Base-by-base conservation (phyloP, 1,284 basidiomycete species). In the Apiotrichum akiyoshidainum region DNA sequence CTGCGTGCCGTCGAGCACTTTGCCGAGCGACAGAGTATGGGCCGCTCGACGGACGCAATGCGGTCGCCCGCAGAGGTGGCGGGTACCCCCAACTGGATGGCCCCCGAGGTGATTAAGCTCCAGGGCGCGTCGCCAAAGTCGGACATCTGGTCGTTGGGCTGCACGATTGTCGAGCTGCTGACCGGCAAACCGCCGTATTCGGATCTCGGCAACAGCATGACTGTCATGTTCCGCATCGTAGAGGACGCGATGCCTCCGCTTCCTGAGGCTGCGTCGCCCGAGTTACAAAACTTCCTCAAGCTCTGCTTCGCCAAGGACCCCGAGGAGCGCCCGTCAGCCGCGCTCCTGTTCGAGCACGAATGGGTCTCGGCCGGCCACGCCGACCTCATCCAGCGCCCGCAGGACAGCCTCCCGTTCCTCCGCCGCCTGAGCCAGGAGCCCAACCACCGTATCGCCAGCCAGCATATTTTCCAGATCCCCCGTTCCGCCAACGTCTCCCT, bases 51-150 rank as follows among this genome's bases (percentile, higher is more conserved):
- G 2, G 48, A 50, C 8, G 17, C 34, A 2, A 42, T 33, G n/a
- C 55, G 52, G 5, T 65, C 61, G 22, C 39, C 45, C 9, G 57
- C 53, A 41, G 79, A 80, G 52, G 77, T 94, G 13, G 90, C 91
- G 7, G 94, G 93, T 13, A 97, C 93, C 7, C 93, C 93, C 5
- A 95, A 97, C 70, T 97, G 93, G 93, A 97, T 97, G 92, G 92
- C 93, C 4, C 93, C 94, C 1, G 93, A 97, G 76, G 90, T 81
- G 51, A 97, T 97, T 65, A 88, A 92, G 75, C 84, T 85, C 35
- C 75, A 80, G 51, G 83, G 84, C 2, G 82, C 83, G 1, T 80
- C 81, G 8, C 78, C 80, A 2, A 81, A 82, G 1, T 82, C 82
- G 26, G 84, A 86, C 61, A 84, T 98, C 48, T 98, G 94, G 93